Conservation (phyloP, 306 rosid species). For the Psophocarpus tetragonolobus region DNA sequence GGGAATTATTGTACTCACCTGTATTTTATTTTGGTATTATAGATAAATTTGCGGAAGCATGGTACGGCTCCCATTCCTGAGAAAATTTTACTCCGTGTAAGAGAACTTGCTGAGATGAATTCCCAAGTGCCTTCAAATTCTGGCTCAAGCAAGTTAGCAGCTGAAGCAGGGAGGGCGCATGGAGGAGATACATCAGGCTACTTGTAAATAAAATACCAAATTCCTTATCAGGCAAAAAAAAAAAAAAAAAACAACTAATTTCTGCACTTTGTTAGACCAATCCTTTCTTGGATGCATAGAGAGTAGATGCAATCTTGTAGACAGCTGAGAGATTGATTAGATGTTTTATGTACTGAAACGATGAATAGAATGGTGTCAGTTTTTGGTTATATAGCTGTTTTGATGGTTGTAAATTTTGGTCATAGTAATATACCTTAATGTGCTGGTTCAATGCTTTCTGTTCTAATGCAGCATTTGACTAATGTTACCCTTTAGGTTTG, state of each 20-base stretch:
- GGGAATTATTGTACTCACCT: not conserved
- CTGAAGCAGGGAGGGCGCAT: slow-evolving; percentile 43
- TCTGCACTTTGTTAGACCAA: slow-evolving; percentile 33
- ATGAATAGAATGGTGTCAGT: slow-evolving; percentile 23
- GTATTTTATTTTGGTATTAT: not conserved
- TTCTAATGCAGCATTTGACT: not conserved
- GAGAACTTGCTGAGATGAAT: slow-evolving; percentile 91
- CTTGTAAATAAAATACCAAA: slow-evolving; percentile 66
- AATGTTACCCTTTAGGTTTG: not conserved
- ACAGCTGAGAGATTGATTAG: slow-evolving; percentile 34
- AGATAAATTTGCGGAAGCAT: slow-evolving; percentile 83
- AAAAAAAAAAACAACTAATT: slow-evolving; percentile 30
- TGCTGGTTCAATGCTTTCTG: not conserved
- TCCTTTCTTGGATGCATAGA: slow-evolving; percentile 42
- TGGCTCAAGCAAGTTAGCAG: slow-evolving; percentile 53
- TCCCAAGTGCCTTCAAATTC: slow-evolving; percentile 64
- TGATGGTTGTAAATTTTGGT: slow-evolving; percentile 34
- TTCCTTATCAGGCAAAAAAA: slow-evolving; percentile 31
- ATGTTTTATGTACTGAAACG: slow-evolving; percentile 28
- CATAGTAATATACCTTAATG: not conserved
- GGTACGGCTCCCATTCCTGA: slow-evolving; percentile 79
- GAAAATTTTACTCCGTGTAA: slow-evolving; percentile 62
- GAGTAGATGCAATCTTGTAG: slow-evolving; percentile 33
- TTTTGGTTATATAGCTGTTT: slow-evolving; percentile 21
- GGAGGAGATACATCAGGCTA: slow-evolving; percentile 57